Evolutionary conservation across 768 basidiomycete species (phyloP).

Genomic region (Leccinum sublutescens): DNA sequence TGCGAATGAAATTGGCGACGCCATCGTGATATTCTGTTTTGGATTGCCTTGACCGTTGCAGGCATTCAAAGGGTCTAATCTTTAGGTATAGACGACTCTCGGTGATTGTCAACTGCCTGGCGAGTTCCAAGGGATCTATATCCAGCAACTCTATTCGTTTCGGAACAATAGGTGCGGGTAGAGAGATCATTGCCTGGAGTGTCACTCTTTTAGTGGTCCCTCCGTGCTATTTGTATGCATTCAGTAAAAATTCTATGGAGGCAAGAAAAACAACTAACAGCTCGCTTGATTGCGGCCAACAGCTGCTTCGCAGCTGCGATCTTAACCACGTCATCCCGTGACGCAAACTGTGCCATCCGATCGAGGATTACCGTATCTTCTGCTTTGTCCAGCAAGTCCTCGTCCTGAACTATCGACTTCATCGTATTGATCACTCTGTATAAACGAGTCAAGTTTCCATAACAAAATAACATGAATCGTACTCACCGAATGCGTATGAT

Average conservation of each 20-base stretch:
- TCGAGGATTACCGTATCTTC: constrained; percentile 53
- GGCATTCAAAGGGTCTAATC: constrained; percentile 60
- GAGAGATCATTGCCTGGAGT: constrained; percentile 36
- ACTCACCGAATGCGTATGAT: constrained; percentile 59
- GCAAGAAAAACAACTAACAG: constrained; percentile 36
- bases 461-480: not conserved
- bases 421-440: constrained; percentile 63
- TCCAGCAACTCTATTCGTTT: constrained; percentile 55
- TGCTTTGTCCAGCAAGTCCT: constrained; percentile 51
- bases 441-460: not conserved
- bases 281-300: constrained; percentile 46
- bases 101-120: constrained; percentile 65
- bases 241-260: not conserved
- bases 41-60: constrained; percentile 53
- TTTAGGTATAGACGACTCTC: constrained; percentile 58
- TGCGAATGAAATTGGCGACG: constrained; percentile 55
- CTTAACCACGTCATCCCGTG: constrained; percentile 38
- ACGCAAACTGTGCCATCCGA: constrained; percentile 52
- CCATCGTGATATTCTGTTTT: constrained; percentile 45
- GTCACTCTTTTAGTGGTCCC: constrained; percentile 39
- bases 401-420: constrained; percentile 58
- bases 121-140: constrained; percentile 62
- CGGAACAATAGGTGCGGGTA: constrained; percentile 48
- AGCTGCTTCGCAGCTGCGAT: constrained; percentile 50
- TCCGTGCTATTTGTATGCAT: constrained; percentile 19